Evolutionary conservation across 768 basidiomycete genomes (phyloP).

Genomic region (Wakefieldia striispora): DNA sequence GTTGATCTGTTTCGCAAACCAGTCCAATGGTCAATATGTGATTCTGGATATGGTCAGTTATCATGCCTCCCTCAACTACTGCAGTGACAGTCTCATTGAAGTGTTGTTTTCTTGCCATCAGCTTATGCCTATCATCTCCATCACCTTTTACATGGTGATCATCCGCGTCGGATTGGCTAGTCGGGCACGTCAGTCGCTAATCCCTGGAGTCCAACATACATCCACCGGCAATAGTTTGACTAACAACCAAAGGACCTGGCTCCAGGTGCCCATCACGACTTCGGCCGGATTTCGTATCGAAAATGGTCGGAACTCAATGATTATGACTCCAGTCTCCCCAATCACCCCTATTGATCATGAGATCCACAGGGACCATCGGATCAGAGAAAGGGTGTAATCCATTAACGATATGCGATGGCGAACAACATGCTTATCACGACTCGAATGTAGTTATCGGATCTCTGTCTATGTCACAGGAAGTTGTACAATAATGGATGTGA

Average conservation of each 20-base stretch:
- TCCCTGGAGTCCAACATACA: background rate
- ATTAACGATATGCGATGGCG: too few species aligned
- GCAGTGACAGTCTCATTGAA: background rate
- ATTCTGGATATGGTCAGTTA: constrained; percentile 32
- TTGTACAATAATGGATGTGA: too few species aligned
- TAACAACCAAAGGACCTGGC: background rate
- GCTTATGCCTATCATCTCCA: constrained; percentile 36
- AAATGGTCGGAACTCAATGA: too few species aligned
- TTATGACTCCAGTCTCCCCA: too few species aligned
- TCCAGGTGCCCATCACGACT: background rate
- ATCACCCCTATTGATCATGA: too few species aligned
- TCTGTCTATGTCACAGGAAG: too few species aligned
- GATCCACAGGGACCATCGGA: too few species aligned
- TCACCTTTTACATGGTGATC: constrained; percentile 39
- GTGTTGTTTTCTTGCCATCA: background rate
- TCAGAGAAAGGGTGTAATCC: too few species aligned
- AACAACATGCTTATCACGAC: too few species aligned
- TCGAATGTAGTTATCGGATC: too few species aligned
- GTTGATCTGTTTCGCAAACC: constrained; percentile 25
- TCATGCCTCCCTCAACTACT: too few species aligned
- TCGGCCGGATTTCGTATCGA: background rate
- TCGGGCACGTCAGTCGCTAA: background rate
- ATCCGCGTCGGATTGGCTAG: constrained; percentile 28
- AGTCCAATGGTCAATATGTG: constrained; percentile 31
- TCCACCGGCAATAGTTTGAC: background rate